Percentiles rank a stretch among this genome's conserved stretches.
These are phyloP conservation scores for Neurospora hispaniola DNA, from an alignment of 495 filamentous ascomycete genomes.

Conservation along the genomic window DNA sequence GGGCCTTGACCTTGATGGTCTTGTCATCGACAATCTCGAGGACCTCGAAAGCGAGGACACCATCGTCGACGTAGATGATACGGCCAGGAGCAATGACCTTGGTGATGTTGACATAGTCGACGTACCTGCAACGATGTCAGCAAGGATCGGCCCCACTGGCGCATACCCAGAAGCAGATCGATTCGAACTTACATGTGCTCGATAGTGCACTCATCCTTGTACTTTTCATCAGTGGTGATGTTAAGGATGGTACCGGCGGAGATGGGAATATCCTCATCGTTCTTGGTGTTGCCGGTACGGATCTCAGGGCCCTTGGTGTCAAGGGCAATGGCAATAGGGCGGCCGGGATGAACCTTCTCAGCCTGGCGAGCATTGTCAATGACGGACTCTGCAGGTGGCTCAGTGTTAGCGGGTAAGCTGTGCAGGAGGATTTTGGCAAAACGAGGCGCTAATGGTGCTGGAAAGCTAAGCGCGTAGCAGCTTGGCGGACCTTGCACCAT, in stretches of 20 bases:
- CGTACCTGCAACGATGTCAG: constrained; percentile 52
- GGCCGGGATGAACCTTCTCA: constrained; percentile 60
- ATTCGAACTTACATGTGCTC: constrained; percentile 75
- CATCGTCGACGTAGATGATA: constrained; percentile 96
- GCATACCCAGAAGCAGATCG: background rate
- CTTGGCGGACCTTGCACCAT: constrained; percentile 10
- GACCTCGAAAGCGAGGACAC: constrained; percentile 91
- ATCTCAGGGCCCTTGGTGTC: constrained; percentile 99
- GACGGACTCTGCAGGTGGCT: constrained; percentile 53
- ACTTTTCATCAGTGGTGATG: constrained; percentile 96
- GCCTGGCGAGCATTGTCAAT: constrained; percentile 88
- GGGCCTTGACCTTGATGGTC: constrained; percentile 69
- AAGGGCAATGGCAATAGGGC: constrained; percentile 90
- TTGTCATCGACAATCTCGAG: constrained; percentile 77
- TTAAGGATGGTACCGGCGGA: constrained; percentile 70
- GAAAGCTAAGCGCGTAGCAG: background rate
- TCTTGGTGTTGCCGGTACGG: constrained; percentile 83
- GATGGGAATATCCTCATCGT: constrained; percentile 81
- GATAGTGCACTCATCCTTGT: constrained; percentile 69
- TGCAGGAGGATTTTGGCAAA: background rate
- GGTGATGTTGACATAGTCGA: constrained; percentile 99
- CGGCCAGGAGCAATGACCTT: constrained; percentile 91
- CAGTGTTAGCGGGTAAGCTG: constrained; percentile 30
- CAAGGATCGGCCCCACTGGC: background rate
- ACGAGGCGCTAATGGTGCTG: background rate